Conservation (phyloP, 108 stramenopile species). For the Bacterosira constricta region DNA sequence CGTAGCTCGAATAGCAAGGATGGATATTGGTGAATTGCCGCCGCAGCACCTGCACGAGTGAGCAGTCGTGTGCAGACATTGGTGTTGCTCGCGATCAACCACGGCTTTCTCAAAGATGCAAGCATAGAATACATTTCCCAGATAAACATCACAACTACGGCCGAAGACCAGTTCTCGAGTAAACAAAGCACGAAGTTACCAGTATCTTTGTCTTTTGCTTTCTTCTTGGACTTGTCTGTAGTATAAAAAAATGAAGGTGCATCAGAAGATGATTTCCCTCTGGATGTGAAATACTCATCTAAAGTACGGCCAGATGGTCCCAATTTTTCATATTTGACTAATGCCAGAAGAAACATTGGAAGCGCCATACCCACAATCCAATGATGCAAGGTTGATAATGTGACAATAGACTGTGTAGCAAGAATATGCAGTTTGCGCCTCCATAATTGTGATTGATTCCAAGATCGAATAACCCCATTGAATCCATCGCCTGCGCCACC, state of each 20-base stretch:
- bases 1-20: slow-evolving; percentile 58
- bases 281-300: slow-evolving; percentile 24
- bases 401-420: neutral
- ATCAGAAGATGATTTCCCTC: slow-evolving; percentile 1
- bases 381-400: slow-evolving; percentile 27
- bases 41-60: slow-evolving; percentile 61
- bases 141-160: slow-evolving; percentile 39
- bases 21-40: slow-evolving; percentile 65
- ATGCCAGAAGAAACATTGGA: slow-evolving; percentile 33
- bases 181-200: slow-evolving; percentile 56
- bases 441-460: neutral
- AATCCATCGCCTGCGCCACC: slow-evolving; percentile 7
- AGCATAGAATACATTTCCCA: slow-evolving; percentile 13
- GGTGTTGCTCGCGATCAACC: neutral
- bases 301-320: slow-evolving; percentile 5
- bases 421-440: slow-evolving; percentile 13
- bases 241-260: slow-evolving; percentile 20
- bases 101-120: neutral
- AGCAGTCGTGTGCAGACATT: slow-evolving; percentile 30
- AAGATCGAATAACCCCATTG: neutral
- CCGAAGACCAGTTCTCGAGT: slow-evolving; percentile 69
- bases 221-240: neutral
- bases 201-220: slow-evolving; percentile 18
- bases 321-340: slow-evolving; percentile 22
- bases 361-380: slow-evolving; percentile 32